Conservation (phyloP, 441 rosid genomes). For the Populus hybrid region DNA sequence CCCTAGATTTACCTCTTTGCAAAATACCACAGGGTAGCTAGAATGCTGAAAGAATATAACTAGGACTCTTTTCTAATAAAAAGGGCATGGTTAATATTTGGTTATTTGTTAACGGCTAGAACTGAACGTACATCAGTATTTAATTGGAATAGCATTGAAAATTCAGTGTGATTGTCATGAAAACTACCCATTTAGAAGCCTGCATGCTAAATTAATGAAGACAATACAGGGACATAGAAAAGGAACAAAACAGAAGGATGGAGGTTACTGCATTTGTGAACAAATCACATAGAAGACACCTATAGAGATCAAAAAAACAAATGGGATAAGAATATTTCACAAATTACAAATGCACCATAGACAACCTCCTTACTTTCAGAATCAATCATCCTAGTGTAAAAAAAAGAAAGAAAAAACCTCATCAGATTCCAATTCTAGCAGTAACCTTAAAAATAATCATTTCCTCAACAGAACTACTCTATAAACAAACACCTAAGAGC, state of each 20-base stretch:
- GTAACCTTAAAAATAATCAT: not conserved
- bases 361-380: not conserved
- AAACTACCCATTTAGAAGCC: not conserved
- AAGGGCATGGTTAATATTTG: not conserved
- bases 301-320: not conserved
- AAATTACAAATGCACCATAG: not conserved
- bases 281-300: not conserved
- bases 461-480: not conserved
- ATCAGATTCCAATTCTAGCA: not conserved
- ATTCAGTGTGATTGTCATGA: not conserved
- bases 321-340: too few relatives aligned
- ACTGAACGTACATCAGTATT: not conserved
- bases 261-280: not conserved
- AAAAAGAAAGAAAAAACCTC: not conserved
- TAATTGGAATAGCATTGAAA: not conserved
- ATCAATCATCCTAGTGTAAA: not conserved
- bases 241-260: not conserved
- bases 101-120: not conserved
- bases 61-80: not conserved
- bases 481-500: not conserved
- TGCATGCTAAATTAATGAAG: not conserved
- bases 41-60: not conserved
- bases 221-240: not conserved
- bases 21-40: not conserved
- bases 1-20: not conserved